Base-by-base conservation (phyloP, 2,329 filamentous ascomycete species). In the Tolypocladium ophioglossoides region DNA sequence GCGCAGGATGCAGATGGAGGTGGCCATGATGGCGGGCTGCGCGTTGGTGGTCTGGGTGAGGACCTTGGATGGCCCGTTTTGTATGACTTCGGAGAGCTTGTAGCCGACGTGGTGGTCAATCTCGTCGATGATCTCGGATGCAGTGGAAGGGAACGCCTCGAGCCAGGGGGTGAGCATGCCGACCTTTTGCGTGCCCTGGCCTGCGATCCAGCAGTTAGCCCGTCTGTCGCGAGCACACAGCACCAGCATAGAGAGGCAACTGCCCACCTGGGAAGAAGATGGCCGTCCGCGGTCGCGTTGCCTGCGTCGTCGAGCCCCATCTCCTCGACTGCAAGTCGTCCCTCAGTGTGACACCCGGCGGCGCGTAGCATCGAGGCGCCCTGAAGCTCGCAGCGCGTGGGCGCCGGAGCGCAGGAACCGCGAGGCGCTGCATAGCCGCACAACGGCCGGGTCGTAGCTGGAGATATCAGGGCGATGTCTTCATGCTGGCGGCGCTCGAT, bases 21-120 rank as follows among this genome's bases (percentile, higher is more conserved):
- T 94, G 16, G 91, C 89, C 90, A 97, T 95, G 70, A 96, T 96
- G 63, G 92, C 91, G 1, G 92, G 92, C 70, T 97, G 92, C 4
- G 92, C 88, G 67, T 95, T 91, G 59, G 87, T 83, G 5, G 92
- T 96, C 55, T 83, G 80, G 41, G 89, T 95, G 54, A 97, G 82
- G 52, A 78, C 73, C 54, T 82, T 83, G 62, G 87, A 89, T 1
- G 92, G 88, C 0, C 92, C 91, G 32, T 88, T 76, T 56, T 85
- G 83, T 61, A 96, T 96, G 56, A 92, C 78, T 30, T 78, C 76
- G 40, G 89, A 91, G 55, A 97, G 79, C 58, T 85, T 84, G 64
- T 85, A 84, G 61, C 86, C 81, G 63, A 95, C 79, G 30, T 82
- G 81, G 44, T 83, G 74, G 72, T 97, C 90, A 68, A 96, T 91